Base-by-base conservation (phyloP, 805 yeast species). In the Starmerella davenportii region DNA sequence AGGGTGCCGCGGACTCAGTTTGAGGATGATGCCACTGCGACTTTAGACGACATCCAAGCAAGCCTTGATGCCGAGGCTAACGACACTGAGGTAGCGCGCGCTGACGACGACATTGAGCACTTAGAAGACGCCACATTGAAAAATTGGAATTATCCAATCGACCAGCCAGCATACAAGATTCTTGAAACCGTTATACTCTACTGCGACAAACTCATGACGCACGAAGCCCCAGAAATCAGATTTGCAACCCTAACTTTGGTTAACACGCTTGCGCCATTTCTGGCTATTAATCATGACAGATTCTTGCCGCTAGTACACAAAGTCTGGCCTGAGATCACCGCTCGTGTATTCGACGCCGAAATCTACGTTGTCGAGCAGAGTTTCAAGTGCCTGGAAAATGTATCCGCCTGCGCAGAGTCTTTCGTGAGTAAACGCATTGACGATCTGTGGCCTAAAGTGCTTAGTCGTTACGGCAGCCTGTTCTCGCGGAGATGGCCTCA, bases 141-240 rank as follows among this genome's bases (percentile, higher is more conserved):
- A 2, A 62, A 63, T 24, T 84, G 95, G 95, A 47, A 52, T 0
- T 76, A 87, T 0, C 73, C 75, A 0, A 60, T 85, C 0, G 79
- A 92, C 0, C 60, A 66, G 30, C 58, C 64, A 2, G 59, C 77
- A 0, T 87, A 80, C 54, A 53, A 57, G 30, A 59, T 75, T 2
- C 57, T 79, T 1, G 69, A 73, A 33, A 70, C 70, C 39, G 72
- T 87, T 3, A 62, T 73, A 38, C 67, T 63, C 4, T 80, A 82
- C 52, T 76, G 87, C 5, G 78, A 79, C 38, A 61, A 80, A 41
- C 63, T 71, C 21, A 57, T 81, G 28, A 72, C 80, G 2, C 90
- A 79, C 48, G 69, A 70, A 1, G 76, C 92, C 0, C 55, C 65
- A 2, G 57, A 64, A 2, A 55, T 87, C 23, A 66, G 70, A 32